phyloP scores from a whole-genome alignment of 306 rosid genomes.

The Adenanthera pavonina region DNA sequence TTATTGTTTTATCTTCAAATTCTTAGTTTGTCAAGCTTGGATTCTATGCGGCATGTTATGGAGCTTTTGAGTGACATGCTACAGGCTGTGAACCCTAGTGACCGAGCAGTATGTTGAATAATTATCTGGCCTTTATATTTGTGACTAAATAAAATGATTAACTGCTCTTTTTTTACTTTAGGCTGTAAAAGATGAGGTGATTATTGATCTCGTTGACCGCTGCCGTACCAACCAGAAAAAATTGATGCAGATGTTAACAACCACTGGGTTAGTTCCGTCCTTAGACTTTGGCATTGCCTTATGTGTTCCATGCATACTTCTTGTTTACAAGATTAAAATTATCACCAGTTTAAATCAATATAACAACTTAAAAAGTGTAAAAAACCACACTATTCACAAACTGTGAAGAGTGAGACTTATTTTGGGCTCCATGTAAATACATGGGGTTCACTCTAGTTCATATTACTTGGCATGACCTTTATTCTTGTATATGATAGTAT shows the following conservation, averaged over 20 bases:
- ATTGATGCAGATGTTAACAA: conserved; percentile 96
- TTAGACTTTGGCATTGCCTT: background rate
- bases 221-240: conserved; percentile 92
- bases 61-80: conserved; percentile 96
- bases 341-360: background rate
- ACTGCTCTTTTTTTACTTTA: conserved; percentile 46
- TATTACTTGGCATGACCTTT: background rate
- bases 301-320: background rate
- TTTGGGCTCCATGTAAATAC: too few species aligned
- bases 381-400: too few species aligned
- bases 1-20: conserved; percentile 24
- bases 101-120: conserved; percentile 60
- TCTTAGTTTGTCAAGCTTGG: conserved; percentile 82
- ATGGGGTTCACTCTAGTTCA: background rate
- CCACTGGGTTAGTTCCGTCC: conserved; percentile 78
- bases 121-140: conserved; percentile 27
- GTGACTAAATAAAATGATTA: conserved; percentile 23
- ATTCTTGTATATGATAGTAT: conserved; percentile 10
- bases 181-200: conserved; percentile 90
- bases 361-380: too few species aligned
- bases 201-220: conserved; percentile 81
- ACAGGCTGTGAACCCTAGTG: conserved; percentile 83
- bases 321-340: background rate
- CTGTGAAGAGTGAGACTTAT: too few species aligned
- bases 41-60: conserved; percentile 77